Evolutionary conservation across 768 basidiomycete species (phyloP).

Genomic region (Amanita subjunquillea): DNA sequence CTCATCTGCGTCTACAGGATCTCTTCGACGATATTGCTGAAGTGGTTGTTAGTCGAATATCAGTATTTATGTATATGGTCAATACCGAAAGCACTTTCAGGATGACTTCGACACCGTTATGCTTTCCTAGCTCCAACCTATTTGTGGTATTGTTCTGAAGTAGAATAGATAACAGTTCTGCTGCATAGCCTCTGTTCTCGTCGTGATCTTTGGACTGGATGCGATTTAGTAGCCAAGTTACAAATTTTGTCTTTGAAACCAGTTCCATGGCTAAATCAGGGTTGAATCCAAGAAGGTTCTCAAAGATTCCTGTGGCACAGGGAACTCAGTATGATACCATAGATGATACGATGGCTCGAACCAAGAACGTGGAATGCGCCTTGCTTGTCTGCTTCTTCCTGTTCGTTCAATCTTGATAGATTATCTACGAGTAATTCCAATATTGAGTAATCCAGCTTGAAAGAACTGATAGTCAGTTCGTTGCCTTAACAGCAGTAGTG

Average conservation of each 20-base stretch:
- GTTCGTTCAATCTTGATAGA: constrained; percentile 77
- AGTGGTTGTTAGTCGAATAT: constrained; percentile 2
- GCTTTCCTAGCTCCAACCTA: constrained; percentile 55
- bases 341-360: constrained; percentile 15
- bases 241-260: constrained; percentile 61
- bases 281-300: constrained; percentile 84
- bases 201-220: constrained; percentile 67
- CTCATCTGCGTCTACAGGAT: constrained; percentile 84
- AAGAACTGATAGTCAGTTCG: constrained; percentile 4
- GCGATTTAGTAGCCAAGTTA: constrained; percentile 74
- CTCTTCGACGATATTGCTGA: constrained; percentile 80
- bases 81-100: constrained; percentile 77
- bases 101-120: constrained; percentile 68
- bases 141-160: constrained; percentile 68
- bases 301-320: constrained; percentile 62
- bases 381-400: constrained; percentile 82
- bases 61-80: not conserved
- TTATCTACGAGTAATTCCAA: constrained; percentile 88
- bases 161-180: constrained; percentile 87
- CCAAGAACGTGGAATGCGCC: constrained; percentile 93
- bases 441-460: constrained; percentile 71
- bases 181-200: constrained; percentile 89
- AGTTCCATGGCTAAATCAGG: constrained; percentile 64
- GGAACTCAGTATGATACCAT: not conserved
- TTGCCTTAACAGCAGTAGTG: not conserved